Base-by-base conservation (phyloP, 192 early-diverging fungal species). In the Gonapodya prolifera region DNA sequence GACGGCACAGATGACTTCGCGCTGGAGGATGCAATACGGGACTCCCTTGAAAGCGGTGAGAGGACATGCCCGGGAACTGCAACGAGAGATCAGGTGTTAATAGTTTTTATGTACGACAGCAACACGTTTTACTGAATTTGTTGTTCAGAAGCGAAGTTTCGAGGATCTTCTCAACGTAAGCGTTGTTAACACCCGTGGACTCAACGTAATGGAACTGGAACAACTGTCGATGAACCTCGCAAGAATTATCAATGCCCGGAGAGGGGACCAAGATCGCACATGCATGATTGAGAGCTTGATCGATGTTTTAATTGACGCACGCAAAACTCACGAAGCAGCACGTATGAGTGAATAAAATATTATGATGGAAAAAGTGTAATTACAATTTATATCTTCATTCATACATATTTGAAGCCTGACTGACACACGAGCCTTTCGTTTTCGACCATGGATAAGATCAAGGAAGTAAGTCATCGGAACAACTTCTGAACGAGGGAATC, bases 261-360 rank as follows among this genome's bases (percentile, higher is more conserved):
- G 71, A 32, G 32, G 18, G 8, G 71, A 73, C 28, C 29, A 29
- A 29, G 31, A 73, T 32, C 18, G 71, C 2, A 30, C 71, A 29
- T 32, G 71, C 8, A 73, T 73, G 71, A 32, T 73, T 8, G 71
- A 73, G 31, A 61, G 45, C 45, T 61, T 61, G 45, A 61, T 61
- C 23, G 45, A 61, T 8, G 45, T 61, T 8, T 8, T 61, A 61
- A 61, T 61, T 8, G 8, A 8, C 23, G 45, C 45, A 8, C 45
- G 23, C 45, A 61, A 61, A 61, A 23, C 23, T 8, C 45, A 61
- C 45, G 45, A 61, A 61, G 23, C 8, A 16, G 8, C 8, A 61
- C 8, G 8, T 8, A 61, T 23, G 8, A 23, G 23, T 61, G 8
- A 61, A 61, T 23, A 23, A 61, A 8, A 8, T 23, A 16, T 8